These are phyloP conservation scores for Dictyostelium gargantuum DNA, from an alignment of 208 protist species.

Conservation along the genomic window DNA sequence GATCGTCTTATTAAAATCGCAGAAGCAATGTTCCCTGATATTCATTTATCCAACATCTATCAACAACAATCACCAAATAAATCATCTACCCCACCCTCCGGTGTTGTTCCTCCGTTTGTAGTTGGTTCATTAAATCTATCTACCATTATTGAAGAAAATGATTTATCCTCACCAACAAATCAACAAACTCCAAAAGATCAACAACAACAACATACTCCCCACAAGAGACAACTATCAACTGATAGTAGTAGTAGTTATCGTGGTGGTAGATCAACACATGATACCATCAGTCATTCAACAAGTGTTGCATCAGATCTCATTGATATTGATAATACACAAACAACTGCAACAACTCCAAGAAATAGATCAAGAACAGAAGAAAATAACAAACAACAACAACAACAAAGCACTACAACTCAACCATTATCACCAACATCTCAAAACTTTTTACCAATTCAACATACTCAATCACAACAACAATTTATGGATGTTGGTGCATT, in stretches of 20 bases:
- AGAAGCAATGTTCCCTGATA: conserved; percentile 8
- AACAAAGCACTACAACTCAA: neutral
- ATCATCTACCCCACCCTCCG: neutral
- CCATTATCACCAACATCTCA: neutral
- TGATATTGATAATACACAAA: neutral
- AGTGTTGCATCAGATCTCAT: neutral
- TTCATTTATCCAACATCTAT: neutral
- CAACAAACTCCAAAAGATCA: no score
- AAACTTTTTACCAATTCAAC: neutral
- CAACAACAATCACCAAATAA: neutral
- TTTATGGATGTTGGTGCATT: neutral
- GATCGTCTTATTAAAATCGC: conserved; percentile 8
- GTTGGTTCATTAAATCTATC: neutral
- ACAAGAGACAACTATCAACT: neutral
- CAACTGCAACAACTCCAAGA: neutral
- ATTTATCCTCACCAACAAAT: neutral
- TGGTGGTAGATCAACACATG: neutral
- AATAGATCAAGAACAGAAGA: neutral
- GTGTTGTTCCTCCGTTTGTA: neutral
- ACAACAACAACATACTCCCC: neutral
- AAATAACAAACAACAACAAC: no score
- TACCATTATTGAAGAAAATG: neutral
- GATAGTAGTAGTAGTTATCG: neutral
- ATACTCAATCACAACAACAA: neutral
- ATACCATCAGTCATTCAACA: neutral